A percentile compares a stretch with the other conserved stretches of the same genome.
phyloP scores from a whole-genome alignment of 2,329 filamentous ascomycete species.

The Tolypocladium album region DNA sequence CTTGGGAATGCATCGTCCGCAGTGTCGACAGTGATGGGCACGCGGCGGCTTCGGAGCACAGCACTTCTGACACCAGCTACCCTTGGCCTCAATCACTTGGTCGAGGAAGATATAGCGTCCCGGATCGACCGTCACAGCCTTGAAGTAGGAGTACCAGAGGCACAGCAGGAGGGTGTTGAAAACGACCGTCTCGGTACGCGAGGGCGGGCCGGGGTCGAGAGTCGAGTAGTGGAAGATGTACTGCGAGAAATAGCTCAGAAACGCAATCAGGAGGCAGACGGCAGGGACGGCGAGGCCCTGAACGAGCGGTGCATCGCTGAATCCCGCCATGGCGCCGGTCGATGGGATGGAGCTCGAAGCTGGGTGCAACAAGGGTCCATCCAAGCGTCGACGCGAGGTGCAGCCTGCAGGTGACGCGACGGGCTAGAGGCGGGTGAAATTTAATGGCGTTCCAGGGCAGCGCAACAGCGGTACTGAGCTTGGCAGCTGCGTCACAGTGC shows the following conservation, averaged over 20 bases:
- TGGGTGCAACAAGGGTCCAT: not conserved
- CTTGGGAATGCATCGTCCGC: slow-evolving; percentile 62
- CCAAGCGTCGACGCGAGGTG: not conserved
- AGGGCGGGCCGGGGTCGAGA: slow-evolving; percentile 50
- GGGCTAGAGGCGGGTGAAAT: not conserved
- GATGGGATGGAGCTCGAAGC: not conserved
- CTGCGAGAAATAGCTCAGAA: slow-evolving; percentile 65
- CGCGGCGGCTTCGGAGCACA: slow-evolving; percentile 62
- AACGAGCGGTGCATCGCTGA: slow-evolving; percentile 30
- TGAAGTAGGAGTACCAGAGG: slow-evolving; percentile 61
- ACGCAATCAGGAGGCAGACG: slow-evolving; percentile 54
- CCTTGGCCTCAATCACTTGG: slow-evolving; percentile 20
- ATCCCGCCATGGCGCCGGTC: slow-evolving; percentile 25
- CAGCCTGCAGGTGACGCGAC: not conserved
- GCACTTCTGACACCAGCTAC: slow-evolving; percentile 67
- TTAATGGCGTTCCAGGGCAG: not conserved
- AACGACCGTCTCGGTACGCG: slow-evolving; percentile 40
- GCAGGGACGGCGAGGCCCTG: slow-evolving; percentile 55
- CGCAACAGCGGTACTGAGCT: no score
- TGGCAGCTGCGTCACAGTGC: not conserved
- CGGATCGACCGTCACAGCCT: slow-evolving; percentile 45
- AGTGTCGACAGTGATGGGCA: slow-evolving; percentile 73
- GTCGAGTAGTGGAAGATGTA: slow-evolving; percentile 50
- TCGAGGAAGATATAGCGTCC: slow-evolving; percentile 40
- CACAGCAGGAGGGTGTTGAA: slow-evolving; percentile 57